These are phyloP conservation scores for Tricharina praecox DNA, from an alignment of 495 filamentous ascomycete species.

Conservation along the genomic window DNA sequence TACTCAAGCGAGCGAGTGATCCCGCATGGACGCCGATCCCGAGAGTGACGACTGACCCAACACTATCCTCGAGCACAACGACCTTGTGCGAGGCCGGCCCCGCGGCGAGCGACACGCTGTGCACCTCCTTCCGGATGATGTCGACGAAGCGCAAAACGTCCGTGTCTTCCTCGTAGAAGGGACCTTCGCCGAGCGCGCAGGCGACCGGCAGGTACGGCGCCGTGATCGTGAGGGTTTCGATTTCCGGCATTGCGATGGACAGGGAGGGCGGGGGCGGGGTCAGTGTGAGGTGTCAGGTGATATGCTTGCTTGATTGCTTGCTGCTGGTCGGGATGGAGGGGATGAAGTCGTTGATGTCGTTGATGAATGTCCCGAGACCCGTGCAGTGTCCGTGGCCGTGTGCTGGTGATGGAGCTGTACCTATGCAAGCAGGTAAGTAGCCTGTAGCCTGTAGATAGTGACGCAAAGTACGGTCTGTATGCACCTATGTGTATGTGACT, in stretches of 20 bases:
- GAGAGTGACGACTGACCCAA: conserved; percentile 33
- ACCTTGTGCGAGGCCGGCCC: conserved; percentile 48
- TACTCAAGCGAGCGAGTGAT: no score
- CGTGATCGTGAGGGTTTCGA: neutral
- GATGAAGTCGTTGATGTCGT: no score
- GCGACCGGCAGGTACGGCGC: neutral
- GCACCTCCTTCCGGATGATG: conserved; percentile 63
- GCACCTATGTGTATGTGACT: no score
- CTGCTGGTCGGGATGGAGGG: no score
- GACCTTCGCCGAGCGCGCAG: conserved; percentile 66
- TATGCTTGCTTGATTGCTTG: no score
- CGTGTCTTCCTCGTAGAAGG: conserved; percentile 52
- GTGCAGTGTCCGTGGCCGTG: no score
- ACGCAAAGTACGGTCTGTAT: no score
- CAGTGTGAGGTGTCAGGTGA: no score
- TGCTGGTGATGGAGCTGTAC: no score
- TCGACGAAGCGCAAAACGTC: conserved; percentile 76
- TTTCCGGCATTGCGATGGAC: neutral
- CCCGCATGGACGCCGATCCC: neutral
- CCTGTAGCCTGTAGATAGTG: no score
- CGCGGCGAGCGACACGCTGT: conserved; percentile 49
- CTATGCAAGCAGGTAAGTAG: no score
- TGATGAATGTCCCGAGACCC: no score
- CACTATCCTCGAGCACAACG: conserved; percentile 46
- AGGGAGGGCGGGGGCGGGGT: neutral